Evolutionary conservation across 208 protist genomes (phyloP).

Genomic region (Trypanosoma cruzi): DNA sequence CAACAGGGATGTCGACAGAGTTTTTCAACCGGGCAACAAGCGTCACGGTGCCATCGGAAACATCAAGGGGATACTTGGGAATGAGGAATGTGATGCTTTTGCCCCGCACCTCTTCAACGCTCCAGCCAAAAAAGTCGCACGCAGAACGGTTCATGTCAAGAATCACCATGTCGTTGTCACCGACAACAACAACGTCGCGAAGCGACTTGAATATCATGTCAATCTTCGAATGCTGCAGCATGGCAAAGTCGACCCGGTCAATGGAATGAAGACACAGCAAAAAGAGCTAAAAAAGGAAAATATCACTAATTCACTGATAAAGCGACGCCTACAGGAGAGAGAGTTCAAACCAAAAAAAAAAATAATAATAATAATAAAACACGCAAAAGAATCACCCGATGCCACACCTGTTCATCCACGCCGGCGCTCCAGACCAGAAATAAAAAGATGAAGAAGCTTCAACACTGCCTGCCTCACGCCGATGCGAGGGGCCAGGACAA

Average conservation of each 20-base stretch:
- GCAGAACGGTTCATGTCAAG: slow-evolving; percentile 86
- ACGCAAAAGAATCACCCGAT: slow-evolving; percentile 69
- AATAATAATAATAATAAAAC: slow-evolving; percentile 35
- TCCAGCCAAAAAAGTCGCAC: slow-evolving; percentile 80
- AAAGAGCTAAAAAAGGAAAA: slow-evolving; percentile 44
- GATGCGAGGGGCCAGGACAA: too few species aligned
- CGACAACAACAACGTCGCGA: slow-evolving; percentile 89
- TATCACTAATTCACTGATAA: slow-evolving; percentile 33
- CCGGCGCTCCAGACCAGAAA: too few species aligned
- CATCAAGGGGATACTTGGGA: slow-evolving; percentile 82
- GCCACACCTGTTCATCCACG: too few species aligned
- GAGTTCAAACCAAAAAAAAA: neutral
- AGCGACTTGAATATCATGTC: slow-evolving; percentile 87
- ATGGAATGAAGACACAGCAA: slow-evolving; percentile 1
- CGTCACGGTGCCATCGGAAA: slow-evolving; percentile 82
- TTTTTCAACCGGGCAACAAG: slow-evolving; percentile 65
- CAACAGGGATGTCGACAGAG: slow-evolving; percentile 66
- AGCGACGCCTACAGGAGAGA: neutral
- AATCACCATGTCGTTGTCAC: slow-evolving; percentile 90
- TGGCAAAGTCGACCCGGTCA: neutral
- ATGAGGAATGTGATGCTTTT: slow-evolving; percentile 92
- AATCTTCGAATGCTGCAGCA: slow-evolving; percentile 84
- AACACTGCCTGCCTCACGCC: too few species aligned
- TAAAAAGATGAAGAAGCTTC: too few species aligned
- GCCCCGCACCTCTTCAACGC: slow-evolving; percentile 61